These are phyloP conservation scores for Rhodotorula sp. DNA, from an alignment of 1,284 basidiomycete genomes.

Conservation along the genomic window DNA sequence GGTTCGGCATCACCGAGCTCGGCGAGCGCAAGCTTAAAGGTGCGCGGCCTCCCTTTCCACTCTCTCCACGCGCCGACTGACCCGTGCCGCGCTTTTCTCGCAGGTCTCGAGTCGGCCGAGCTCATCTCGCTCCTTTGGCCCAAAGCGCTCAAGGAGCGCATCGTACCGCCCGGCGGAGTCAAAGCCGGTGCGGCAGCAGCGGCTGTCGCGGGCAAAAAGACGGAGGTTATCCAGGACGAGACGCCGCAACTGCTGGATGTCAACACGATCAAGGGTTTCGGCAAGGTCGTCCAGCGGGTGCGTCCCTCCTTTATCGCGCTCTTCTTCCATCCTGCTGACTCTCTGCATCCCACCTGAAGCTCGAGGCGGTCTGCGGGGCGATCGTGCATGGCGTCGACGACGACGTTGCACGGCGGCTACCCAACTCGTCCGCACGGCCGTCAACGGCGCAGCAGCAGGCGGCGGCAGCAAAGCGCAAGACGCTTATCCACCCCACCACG, in stretches of 20 bases:
- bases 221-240: constrained; percentile 55
- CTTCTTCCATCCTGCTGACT: neutral
- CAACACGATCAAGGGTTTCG: constrained; percentile 32
- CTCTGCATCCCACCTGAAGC: neutral
- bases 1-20: constrained; percentile 71
- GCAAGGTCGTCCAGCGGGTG: constrained; percentile 35
- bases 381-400: constrained; percentile 31
- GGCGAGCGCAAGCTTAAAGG: constrained; percentile 91
- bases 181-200: neutral
- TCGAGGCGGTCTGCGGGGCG: constrained; percentile 28
- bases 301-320: neutral
- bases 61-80: neutral
- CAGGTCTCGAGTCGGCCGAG: constrained; percentile 64
- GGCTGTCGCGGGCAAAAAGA: constrained; percentile 60
- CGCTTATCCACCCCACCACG: constrained; percentile 58
- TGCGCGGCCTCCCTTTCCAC: neutral
- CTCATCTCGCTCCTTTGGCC: constrained; percentile 83
- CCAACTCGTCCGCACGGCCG: constrained; percentile 8
- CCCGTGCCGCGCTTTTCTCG: no score
- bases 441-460: constrained; percentile 46
- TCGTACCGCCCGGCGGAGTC: constrained; percentile 15
- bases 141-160: constrained; percentile 68
- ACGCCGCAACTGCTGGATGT: constrained; percentile 40
- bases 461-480: constrained; percentile 29
- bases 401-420: neutral